phyloP scores from a whole-genome alignment of 768 basidiomycete species.

The Lactifluus hygrophoroides region DNA sequence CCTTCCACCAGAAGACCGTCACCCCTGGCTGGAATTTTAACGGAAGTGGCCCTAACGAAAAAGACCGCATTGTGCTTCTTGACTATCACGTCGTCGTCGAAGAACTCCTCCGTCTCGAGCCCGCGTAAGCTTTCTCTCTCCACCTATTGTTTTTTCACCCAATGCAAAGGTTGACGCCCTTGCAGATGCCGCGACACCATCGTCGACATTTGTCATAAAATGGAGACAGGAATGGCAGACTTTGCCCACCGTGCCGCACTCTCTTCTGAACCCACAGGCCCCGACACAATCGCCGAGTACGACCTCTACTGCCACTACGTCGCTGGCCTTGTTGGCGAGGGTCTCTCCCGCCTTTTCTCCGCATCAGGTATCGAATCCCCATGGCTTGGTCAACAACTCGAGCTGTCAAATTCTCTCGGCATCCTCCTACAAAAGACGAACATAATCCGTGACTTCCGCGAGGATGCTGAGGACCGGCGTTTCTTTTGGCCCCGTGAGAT shows the following conservation, averaged over 20 bases:
- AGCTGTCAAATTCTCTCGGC: constrained; percentile 92
- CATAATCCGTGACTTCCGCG: constrained; percentile 91
- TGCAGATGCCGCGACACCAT: constrained; percentile 70
- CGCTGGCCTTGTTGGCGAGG: constrained; percentile 95
- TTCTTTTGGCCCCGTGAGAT: constrained; percentile 96
- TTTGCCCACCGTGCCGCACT: constrained; percentile 74
- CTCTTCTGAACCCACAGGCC: constrained; percentile 56
- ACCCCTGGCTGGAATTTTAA: constrained; percentile 83
- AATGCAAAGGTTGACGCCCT: not conserved
- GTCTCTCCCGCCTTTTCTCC: constrained; percentile 80
- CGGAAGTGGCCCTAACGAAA: constrained; percentile 77
- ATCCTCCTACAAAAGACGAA: constrained; percentile 95
- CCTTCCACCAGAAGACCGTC: constrained; percentile 72
- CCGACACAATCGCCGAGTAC: constrained; percentile 76
- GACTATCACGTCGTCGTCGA: constrained; percentile 76
- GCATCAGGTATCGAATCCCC: constrained; percentile 75
- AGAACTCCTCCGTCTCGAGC: constrained; percentile 63
- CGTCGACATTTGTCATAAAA: constrained; percentile 72
- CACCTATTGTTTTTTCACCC: constrained; percentile 1
- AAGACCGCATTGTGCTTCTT: constrained; percentile 76
- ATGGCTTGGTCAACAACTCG: constrained; percentile 71
- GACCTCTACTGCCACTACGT: constrained; percentile 99
- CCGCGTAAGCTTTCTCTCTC: constrained; percentile 38
- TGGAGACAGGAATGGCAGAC: constrained; percentile 94
- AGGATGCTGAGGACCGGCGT: constrained; percentile 77